Evolutionary conservation across 768 basidiomycete species (phyloP).

Genomic region (Pulveroboletus ravenelii): DNA sequence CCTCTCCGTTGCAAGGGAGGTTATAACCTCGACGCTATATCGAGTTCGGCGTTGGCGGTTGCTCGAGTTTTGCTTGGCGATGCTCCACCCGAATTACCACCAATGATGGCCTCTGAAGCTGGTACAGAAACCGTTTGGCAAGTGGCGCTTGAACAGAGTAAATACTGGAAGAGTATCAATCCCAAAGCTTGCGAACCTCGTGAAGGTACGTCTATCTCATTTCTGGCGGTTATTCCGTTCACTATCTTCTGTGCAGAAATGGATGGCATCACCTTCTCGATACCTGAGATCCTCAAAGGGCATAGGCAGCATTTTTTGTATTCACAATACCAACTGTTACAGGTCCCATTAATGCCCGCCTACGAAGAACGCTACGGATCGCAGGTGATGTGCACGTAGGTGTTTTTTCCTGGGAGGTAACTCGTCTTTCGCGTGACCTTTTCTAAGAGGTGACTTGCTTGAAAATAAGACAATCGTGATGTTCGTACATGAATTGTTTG

Average conservation of each 20-base stretch:
- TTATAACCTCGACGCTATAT: slow-evolving; percentile 88
- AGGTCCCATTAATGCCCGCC: slow-evolving; percentile 70
- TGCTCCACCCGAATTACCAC: slow-evolving; percentile 68
- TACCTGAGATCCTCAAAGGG: slow-evolving; percentile 82
- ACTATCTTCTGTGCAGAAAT: slow-evolving; percentile 39
- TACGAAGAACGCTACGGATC: slow-evolving; percentile 71
- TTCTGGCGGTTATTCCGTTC: not conserved
- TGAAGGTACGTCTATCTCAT: slow-evolving; percentile 49
- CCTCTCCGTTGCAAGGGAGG: slow-evolving; percentile 61
- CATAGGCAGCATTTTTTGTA: slow-evolving; percentile 85
- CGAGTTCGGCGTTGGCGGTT: slow-evolving; percentile 83
- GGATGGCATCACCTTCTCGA: slow-evolving; percentile 57
- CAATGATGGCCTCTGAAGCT: slow-evolving; percentile 69
- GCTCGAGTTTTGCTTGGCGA: slow-evolving; percentile 86
- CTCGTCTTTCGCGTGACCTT: not conserved
- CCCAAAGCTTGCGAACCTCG: slow-evolving; percentile 78
- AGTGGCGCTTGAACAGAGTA: slow-evolving; percentile 82
- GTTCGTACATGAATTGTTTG: slow-evolving; percentile 94
- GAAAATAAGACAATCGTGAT: slow-evolving; percentile 74
- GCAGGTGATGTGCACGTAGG: slow-evolving; percentile 89
- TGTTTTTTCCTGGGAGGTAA: not conserved
- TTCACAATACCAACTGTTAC: slow-evolving; percentile 70
- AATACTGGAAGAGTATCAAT: slow-evolving; percentile 86
- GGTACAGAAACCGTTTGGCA: slow-evolving; percentile 89
- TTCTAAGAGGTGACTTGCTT: slow-evolving; percentile 66